Base-by-base conservation (phyloP, 257 asterid species). In the Craterostigma plantagineum region DNA sequence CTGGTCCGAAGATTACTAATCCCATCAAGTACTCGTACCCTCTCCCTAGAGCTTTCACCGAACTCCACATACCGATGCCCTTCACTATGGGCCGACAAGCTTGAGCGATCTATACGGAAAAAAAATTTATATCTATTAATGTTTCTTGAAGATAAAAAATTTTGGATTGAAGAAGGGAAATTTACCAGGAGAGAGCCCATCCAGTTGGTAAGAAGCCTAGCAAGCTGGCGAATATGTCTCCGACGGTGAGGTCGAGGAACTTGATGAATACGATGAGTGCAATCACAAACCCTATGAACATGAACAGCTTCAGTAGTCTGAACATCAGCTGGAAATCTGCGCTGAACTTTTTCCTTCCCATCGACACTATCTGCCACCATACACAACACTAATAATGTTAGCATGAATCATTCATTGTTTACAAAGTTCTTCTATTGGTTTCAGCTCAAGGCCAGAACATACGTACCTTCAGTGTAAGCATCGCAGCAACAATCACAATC, bases 1-100 rank as follows among this genome's bases (percentile, higher is more conserved):
- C 63, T 0, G 93, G 97, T 12, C 70, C 52, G 33, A 86, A 76
- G 52, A 81, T 76, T 46, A 64, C 35, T 10, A 79, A 47, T 11
- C 82, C 77, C 97, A 86, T 81, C 2, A 86, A 23, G 67, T 81
- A 74, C 58, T 86, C 97, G n/a, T 76, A 86, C 23, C 97, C 97
- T 68, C 80, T 73, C 18, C 91, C 97, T 16, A 86, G 59, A 34
- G 95, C 91, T 63, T 65, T 86, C 11, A 76, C 90, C 0, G 97
- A 78, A 8, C 87, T 73, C 97, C 97, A 86, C 87, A 79, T 69
- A 45, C 86, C 82, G 18, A 86, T 1, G 16, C 52, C 67, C 68
- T 76, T 76, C 55, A 78, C 84, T 4, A 62, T 0, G 0, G 93
- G 91, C 63, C n/a, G 64, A 64, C 86, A 74, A 15, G 98, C 93